Conservation (phyloP, 768 basidiomycete genomes). For the Lactarius psammicola region DNA sequence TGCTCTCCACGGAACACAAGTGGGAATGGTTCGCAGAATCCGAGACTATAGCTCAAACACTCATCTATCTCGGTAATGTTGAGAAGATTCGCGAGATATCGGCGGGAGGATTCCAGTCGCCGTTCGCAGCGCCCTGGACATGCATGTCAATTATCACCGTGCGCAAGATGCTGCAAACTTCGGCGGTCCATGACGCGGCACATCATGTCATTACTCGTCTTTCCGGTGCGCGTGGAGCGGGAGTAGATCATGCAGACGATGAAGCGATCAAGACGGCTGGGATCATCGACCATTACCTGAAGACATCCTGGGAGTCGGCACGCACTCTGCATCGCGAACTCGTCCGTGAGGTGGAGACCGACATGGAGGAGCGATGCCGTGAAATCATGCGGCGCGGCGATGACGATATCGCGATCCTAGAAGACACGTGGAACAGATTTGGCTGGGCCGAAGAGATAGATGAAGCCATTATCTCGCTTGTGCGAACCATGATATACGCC, state of each 20-base stretch:
- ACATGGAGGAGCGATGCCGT: slow-evolving; percentile 15
- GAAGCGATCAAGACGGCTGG: slow-evolving; percentile 13
- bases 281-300: slow-evolving; percentile 17
- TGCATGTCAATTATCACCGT: slow-evolving; percentile 25
- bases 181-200: slow-evolving; percentile 9
- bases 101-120: slow-evolving; percentile 3
- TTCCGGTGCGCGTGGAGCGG: slow-evolving; percentile 11
- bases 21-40: slow-evolving; percentile 25
- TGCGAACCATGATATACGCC: slow-evolving; percentile 6
- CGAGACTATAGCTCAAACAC: slow-evolving; percentile 16
- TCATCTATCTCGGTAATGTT: slow-evolving; percentile 15
- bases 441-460: slow-evolving; percentile 23
- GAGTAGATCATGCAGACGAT: background rate
- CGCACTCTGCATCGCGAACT: background rate
- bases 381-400: slow-evolving; percentile 2
- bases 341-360: slow-evolving; percentile 11
- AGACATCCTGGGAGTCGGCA: slow-evolving; percentile 16
- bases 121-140: slow-evolving; percentile 19
- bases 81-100: slow-evolving; percentile 13
- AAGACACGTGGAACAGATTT: slow-evolving; percentile 18
- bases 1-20: slow-evolving; percentile 19
- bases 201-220: slow-evolving; percentile 4
- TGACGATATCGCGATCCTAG: slow-evolving; percentile 10
- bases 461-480: slow-evolving; percentile 10
- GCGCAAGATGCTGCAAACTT: slow-evolving; percentile 13